Percentiles rank a stretch among this genome's conserved stretches.
phyloP scores from a whole-genome alignment of 2,329 filamentous ascomycete genomes.

The Tolypocladium paradoxum region DNA sequence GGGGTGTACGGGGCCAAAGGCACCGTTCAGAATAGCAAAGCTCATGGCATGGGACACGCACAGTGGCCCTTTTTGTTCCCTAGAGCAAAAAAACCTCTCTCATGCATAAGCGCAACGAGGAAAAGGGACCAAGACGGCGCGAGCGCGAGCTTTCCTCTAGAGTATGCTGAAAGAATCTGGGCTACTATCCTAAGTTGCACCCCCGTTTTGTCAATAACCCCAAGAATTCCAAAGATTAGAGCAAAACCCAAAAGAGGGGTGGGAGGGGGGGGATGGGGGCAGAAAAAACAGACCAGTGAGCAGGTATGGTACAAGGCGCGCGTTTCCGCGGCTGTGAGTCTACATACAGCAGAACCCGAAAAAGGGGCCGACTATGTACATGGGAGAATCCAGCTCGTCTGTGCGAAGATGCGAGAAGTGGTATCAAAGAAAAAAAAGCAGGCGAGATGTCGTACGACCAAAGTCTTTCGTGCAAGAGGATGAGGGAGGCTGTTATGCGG shows the following conservation, averaged over 20 bases:
- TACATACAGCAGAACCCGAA: neutral
- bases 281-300: neutral
- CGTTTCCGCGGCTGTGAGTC: neutral
- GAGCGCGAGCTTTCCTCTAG: neutral
- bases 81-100: neutral
- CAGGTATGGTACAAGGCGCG: neutral
- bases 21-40: neutral
- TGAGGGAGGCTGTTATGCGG: neutral
- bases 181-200: neutral
- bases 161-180: neutral
- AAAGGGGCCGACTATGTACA: neutral
- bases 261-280: no score
- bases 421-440: neutral
- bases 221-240: neutral
- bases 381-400: neutral
- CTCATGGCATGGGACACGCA: neutral
- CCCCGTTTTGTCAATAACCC: neutral
- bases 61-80: neutral
- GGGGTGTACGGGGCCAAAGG: no score
- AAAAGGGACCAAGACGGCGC: neutral
- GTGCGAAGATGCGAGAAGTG: neutral
- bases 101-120: neutral
- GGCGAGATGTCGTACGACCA: neutral
- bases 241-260: neutral
- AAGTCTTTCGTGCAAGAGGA: neutral